phyloP scores from a whole-genome alignment of 2,329 filamentous ascomycete genomes.

The Hypoxylon sp. region DNA sequence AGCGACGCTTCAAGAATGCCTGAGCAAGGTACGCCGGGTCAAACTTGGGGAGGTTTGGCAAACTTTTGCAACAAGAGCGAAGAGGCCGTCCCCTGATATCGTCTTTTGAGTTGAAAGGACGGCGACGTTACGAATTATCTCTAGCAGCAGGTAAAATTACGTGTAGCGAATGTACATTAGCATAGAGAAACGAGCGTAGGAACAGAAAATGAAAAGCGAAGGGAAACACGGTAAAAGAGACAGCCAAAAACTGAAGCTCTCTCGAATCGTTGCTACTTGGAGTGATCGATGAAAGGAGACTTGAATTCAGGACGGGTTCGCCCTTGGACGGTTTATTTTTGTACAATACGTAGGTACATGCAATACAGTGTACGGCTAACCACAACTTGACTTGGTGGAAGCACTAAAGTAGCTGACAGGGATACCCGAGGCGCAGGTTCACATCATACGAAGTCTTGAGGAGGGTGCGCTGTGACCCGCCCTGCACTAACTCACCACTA shows the following conservation, averaged over 20 bases:
- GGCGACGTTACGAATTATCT: slow-evolving; percentile 26
- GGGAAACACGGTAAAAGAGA: slow-evolving; percentile 44
- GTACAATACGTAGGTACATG: slow-evolving; percentile 39
- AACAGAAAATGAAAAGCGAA: slow-evolving; percentile 46
- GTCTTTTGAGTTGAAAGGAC: slow-evolving; percentile 4
- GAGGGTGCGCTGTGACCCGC: slow-evolving; percentile 39
- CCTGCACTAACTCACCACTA: slow-evolving; percentile 22
- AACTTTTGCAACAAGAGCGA: slow-evolving; percentile 37
- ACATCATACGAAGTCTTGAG: slow-evolving; percentile 46
- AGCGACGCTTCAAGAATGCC: slow-evolving; percentile 27
- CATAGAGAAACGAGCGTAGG: slow-evolving; percentile 50
- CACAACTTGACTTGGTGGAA: slow-evolving; percentile 12
- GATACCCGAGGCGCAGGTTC: slow-evolving; percentile 40
- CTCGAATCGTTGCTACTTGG: slow-evolving; percentile 38
- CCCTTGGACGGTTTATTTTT: slow-evolving; percentile 45
- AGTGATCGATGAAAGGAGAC: slow-evolving; percentile 43
- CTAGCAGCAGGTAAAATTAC: slow-evolving; percentile 38
- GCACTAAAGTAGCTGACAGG: slow-evolving; percentile 38
- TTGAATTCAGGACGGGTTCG: slow-evolving; percentile 34
- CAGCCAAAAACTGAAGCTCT: slow-evolving; percentile 44
- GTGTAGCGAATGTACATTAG: slow-evolving; percentile 43
- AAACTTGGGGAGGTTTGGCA: slow-evolving; percentile 22
- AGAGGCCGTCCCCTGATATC: slow-evolving; percentile 16
- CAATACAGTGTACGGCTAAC: slow-evolving; percentile 36
- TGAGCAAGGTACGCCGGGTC: slow-evolving; percentile 2